Base-by-base conservation (phyloP, 2,329 filamentous ascomycete genomes). In the Didymella keratinophila region DNA sequence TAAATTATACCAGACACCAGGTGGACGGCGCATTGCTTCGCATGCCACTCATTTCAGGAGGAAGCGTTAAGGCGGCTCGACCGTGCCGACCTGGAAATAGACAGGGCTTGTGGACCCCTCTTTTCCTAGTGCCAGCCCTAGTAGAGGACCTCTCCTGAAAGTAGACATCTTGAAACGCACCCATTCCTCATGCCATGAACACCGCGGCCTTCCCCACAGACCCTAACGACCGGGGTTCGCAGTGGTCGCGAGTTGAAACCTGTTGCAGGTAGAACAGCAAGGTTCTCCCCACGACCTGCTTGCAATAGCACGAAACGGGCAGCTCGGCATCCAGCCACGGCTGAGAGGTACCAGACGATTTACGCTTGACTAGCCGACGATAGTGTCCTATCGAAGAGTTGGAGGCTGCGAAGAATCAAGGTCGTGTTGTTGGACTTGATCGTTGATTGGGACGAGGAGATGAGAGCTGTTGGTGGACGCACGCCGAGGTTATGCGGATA, bases 21-120 rank as follows among this genome's bases (percentile, higher is more conserved):
- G 23, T 34, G 43, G 49, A 52, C 49, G 49, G 55, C 55, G 48
- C 44, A 53, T 52, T 45, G 30, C 44, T 53, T 53, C 32, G 43
- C 49, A 53, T 53, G 39, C 50, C 56, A 58, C 50, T 58, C 39
- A 58, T 58, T 58, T 58, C 45, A 58, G 56, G 56, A 58, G 49
- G 44, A 44, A 45, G 50, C 50, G 50, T 54, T 41, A 49, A 58
- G 46, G 56, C 50, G 56, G 50, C 56, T 53, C 41, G 50, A 54
- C 56, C 50, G 34, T 54, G 50, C 50, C 28, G 23, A 45, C 41
- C 56, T 58, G 36, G 45, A 53, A 50, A 44, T 47, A 42, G 50
- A 34, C 44, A 37, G 18, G 30, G 28, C 39, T n/a, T 28, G 50
- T 54, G 56, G 56, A 50, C 55, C 55, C 55, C 44, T 48, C 44